Conservation (phyloP, 208 protist species). For the Leishmania major region DNA sequence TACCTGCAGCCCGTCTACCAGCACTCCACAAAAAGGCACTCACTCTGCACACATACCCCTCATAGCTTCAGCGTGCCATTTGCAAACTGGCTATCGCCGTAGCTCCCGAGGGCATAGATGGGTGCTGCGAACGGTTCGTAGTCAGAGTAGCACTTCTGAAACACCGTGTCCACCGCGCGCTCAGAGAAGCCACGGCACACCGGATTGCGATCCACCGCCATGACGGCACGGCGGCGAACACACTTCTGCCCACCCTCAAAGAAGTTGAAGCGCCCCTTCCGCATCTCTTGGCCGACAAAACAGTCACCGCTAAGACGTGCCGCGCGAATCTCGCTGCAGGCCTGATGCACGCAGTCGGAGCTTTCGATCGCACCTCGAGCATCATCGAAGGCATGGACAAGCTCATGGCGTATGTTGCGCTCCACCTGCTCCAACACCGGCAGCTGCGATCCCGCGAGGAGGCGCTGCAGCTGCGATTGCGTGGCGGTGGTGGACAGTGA, state of each 20-base stretch:
- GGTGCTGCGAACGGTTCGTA: slow-evolving; percentile 89
- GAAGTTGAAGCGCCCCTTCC: slow-evolving; percentile 68
- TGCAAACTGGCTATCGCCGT: slow-evolving; percentile 62
- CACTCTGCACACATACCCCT: background rate
- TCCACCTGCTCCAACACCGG: slow-evolving; percentile 55
- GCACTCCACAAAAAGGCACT: background rate
- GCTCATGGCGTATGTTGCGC: slow-evolving; percentile 91
- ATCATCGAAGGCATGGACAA: slow-evolving; percentile 96
- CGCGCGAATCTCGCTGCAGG: slow-evolving; percentile 95
- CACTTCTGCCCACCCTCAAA: slow-evolving; percentile 81
- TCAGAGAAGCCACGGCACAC: slow-evolving; percentile 85
- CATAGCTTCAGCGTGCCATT: slow-evolving; percentile 35
- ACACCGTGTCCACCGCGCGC: slow-evolving; percentile 77
- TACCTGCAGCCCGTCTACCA: background rate
- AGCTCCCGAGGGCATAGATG: slow-evolving; percentile 82
- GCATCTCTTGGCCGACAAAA: slow-evolving; percentile 65
- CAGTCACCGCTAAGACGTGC: slow-evolving; percentile 94
- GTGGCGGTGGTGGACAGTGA: background rate
- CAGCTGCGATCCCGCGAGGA: slow-evolving; percentile 28
- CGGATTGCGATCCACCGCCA: slow-evolving; percentile 88
- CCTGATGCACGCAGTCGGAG: slow-evolving; percentile 90
- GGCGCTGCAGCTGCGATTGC: slow-evolving; percentile 8
- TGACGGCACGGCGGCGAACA: slow-evolving; percentile 82
- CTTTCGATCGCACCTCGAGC: slow-evolving; percentile 86
- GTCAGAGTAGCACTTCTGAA: slow-evolving; percentile 85